Conservation (phyloP, 495 filamentous ascomycete genomes). For the Hypomontagnella monticulosa region DNA sequence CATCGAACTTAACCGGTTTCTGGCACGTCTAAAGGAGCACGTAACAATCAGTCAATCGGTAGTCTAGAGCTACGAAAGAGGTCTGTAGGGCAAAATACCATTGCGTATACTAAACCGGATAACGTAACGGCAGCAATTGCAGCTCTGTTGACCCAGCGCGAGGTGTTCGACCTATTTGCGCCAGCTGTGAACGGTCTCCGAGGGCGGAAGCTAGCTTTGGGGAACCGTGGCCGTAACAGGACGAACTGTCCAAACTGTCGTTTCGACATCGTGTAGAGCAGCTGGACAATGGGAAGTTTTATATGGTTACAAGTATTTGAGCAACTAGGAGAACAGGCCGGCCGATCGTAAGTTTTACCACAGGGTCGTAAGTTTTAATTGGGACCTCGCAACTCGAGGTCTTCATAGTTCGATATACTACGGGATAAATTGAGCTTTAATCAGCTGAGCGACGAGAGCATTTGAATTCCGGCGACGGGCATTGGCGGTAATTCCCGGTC, state of each 20-base stretch:
- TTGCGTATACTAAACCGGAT: conserved; percentile 38
- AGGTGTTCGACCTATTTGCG: conserved; percentile 28
- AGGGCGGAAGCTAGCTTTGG: conserved; percentile 24
- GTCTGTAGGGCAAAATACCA: conserved; percentile 32
- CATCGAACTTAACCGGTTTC: conserved; percentile 53
- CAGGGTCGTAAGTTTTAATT: conserved; percentile 43
- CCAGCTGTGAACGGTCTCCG: conserved; percentile 39
- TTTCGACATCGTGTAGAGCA: conserved; percentile 40
- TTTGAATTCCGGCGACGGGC: too few species aligned
- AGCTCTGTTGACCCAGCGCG: conserved; percentile 35
- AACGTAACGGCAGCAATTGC: conserved; percentile 33
- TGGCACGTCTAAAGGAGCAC: conserved; percentile 47
- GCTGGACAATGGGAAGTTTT: conserved; percentile 11
- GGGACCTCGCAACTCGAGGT: conserved; percentile 30
- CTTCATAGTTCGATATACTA: neutral
- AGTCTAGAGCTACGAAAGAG: neutral
- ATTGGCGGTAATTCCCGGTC: too few species aligned
- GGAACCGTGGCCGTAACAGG: conserved; percentile 35
- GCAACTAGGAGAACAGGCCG: neutral
- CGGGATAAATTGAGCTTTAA: too few species aligned
- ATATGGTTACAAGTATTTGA: conserved; percentile 12
- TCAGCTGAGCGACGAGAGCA: too few species aligned
- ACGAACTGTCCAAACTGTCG: conserved; percentile 34
- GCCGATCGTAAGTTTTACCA: conserved; percentile 32
- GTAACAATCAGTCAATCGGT: conserved; percentile 28